Evolutionary conservation across 2,329 filamentous ascomycete species (phyloP), one percentile per base, ranked within the genome.

Genomic region (Colletotrichum gigasporum): DNA sequence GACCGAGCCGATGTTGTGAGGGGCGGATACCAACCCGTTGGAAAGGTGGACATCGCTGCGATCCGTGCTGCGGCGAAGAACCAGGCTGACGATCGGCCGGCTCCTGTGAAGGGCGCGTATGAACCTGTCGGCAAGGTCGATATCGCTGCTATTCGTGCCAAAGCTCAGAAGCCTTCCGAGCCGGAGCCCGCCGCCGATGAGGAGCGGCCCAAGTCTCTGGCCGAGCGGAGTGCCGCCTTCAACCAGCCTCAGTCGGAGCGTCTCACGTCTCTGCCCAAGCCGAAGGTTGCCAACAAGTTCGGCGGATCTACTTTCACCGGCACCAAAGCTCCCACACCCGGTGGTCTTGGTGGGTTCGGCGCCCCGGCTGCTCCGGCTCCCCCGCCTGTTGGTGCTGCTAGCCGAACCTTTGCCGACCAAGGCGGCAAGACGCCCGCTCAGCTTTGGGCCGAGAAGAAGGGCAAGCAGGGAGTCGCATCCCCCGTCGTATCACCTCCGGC

Each of bases 381-480:
- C 18, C 72, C 82, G 18, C 89, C 91, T 5, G 85, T 97, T 24
- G 94, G 93, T 24, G 85, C 88, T 68, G 94, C 94, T 35, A 96
- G 93, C 79, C 90, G 93, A 72, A 97, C 94, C 1, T 99, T 98
- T 81, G 96, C 96, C 14, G 94, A 97, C 69, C 84, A 96, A 76
- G 94, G 92, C 67, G 96, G 96, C 67, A 99, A 98, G 83, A 98
- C 96, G 5, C 96, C 96, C 6, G 94, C 96, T 28, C 96, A 99
- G 77, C 81, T 97, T 34, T 99, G 96, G 96, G 95, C 95, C 0
- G 96, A 99, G 82, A 97, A 94, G 82, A 98, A 98, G 82, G 95
- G 92, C 35, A 90, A 89, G 65, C 89, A 96, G 75, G 85, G 90
- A 53, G 90, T 86, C 45, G 69, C 70, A 61, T 56, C 80, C 75